Evolutionary conservation across 2,329 filamentous ascomycete genomes (phyloP).

Genomic region (Bipolaris zeicola): DNA sequence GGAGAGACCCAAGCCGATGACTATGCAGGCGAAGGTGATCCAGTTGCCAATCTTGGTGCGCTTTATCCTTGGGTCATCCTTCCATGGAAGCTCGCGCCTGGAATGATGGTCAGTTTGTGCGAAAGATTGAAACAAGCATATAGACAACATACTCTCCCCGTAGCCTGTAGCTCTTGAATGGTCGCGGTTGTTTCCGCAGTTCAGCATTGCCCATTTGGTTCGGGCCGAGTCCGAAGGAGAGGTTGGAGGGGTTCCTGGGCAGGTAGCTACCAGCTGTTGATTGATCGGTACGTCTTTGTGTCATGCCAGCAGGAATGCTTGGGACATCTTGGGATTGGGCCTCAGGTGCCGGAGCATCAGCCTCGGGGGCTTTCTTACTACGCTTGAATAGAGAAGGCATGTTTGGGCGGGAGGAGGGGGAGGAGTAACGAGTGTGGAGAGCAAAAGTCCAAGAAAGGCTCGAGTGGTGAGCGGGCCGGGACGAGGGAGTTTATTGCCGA

Average conservation of each 20-base stretch:
- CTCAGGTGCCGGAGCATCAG: neutral
- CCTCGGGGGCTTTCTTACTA: slow-evolving; percentile 12
- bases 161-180: slow-evolving; percentile 32
- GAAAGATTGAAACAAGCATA: neutral
- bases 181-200: slow-evolving; percentile 22
- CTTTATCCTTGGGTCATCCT: slow-evolving; percentile 27
- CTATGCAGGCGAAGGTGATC: slow-evolving; percentile 24
- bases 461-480: slow-evolving; percentile 4
- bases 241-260: slow-evolving; percentile 13
- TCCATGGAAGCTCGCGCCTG: slow-evolving; percentile 34
- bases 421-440: neutral
- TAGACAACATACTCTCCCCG: slow-evolving; percentile 26
- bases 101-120: neutral
- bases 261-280: neutral
- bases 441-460: neutral
- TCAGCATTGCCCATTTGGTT: slow-evolving; percentile 8
- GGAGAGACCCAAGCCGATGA: slow-evolving; percentile 17
- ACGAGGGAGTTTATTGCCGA: slow-evolving; percentile 16
- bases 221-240: slow-evolving; percentile 5
- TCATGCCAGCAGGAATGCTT: slow-evolving; percentile 8
- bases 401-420: neutral
- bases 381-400: slow-evolving; percentile 16
- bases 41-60: slow-evolving; percentile 29
- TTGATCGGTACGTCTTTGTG: slow-evolving; percentile 10
- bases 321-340: slow-evolving; percentile 12